Percentiles rank a stretch among this genome's conserved stretches.
Evolutionary conservation across 2,329 filamentous ascomycete species (phyloP).

Genomic region (Colletotrichum scovillei): DNA sequence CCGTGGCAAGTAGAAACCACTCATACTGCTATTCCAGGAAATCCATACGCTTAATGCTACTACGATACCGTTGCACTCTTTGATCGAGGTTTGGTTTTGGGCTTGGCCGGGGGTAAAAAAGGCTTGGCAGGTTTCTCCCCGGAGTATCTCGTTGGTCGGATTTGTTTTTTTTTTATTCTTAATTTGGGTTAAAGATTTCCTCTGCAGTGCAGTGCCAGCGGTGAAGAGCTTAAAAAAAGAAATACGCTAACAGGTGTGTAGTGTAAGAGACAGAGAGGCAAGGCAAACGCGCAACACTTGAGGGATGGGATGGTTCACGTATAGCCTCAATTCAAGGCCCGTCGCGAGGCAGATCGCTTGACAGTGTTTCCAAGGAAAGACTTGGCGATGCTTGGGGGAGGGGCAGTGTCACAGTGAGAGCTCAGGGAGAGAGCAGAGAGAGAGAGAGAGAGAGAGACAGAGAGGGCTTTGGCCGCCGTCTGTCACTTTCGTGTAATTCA

Average conservation of each 20-base stretch:
- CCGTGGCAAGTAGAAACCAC: neutral
- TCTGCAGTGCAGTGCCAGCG: neutral
- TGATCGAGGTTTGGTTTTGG: conserved; percentile 21
- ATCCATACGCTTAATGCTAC: neutral
- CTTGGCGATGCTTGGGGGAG: conserved; percentile 21
- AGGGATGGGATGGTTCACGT: conserved; percentile 11
- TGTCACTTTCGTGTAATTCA: neutral
- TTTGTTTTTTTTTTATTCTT: neutral
- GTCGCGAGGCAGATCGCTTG: conserved; percentile 27
- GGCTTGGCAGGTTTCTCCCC: conserved; percentile 28
- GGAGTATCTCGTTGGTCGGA: neutral
- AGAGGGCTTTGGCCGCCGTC: conserved; percentile 13
- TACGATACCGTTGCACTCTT: conserved; percentile 12
- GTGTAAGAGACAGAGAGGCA: neutral
- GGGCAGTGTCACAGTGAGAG: neutral
- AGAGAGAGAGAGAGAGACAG: neutral
- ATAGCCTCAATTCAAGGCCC: conserved; percentile 28
- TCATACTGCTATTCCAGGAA: conserved; percentile 23
- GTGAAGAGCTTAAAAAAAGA: neutral
- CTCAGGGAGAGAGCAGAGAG: no score
- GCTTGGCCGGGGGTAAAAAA: conserved; percentile 7
- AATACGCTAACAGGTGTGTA: neutral
- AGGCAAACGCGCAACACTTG: neutral
- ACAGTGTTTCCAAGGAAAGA: conserved; percentile 30
- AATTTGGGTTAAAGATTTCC: conserved; percentile 5